A percentile compares a stretch with the other conserved stretches of the same genome.
Conservation (phyloP, 352 stramenopile genomes). For the Pilasporangium apinafurcum region DNA sequence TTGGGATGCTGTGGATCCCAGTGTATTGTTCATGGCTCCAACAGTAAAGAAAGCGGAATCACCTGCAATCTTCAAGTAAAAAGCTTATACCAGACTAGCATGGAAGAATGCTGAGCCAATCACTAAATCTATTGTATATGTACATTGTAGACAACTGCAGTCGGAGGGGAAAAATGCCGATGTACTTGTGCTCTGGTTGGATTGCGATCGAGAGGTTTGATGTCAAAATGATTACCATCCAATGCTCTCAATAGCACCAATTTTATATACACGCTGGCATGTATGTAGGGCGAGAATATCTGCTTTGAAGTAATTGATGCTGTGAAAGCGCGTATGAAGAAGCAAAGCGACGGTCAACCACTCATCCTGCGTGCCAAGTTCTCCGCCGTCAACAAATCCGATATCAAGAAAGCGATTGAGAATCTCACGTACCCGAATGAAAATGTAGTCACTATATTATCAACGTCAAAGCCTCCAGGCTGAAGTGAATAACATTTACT, state of each 20-base stretch:
- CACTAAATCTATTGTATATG: too few species aligned
- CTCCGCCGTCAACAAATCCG: constrained; percentile 58
- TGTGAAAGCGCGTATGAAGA: constrained; percentile 63
- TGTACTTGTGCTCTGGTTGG: constrained; percentile 86
- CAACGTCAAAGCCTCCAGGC: too few species aligned
- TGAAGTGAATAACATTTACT: too few species aligned
- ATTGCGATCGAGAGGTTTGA: constrained; percentile 84
- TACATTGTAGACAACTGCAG: constrained; percentile 21
- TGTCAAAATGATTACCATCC: neutral
- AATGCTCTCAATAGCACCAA: neutral
- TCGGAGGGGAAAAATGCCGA: constrained; percentile 32
- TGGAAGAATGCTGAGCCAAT: too few species aligned
- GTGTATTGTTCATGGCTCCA: constrained; percentile 63
- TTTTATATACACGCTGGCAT: too few species aligned
- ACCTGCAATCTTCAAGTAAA: constrained; percentile 7
- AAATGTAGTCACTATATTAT: constrained; percentile 12
- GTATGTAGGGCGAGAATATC: constrained; percentile 77
- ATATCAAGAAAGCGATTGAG: constrained; percentile 67
- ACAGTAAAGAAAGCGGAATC: constrained; percentile 46
- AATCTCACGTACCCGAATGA: constrained; percentile 57
- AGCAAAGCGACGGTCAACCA: constrained; percentile 28
- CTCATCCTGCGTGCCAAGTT: constrained; percentile 71
- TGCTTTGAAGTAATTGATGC: constrained; percentile 88
- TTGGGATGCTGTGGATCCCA: constrained; percentile 72
- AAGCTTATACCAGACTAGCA: too few species aligned